phyloP scores from a whole-genome alignment of 257 asterid species.

The Leptodermis oblonga region DNA sequence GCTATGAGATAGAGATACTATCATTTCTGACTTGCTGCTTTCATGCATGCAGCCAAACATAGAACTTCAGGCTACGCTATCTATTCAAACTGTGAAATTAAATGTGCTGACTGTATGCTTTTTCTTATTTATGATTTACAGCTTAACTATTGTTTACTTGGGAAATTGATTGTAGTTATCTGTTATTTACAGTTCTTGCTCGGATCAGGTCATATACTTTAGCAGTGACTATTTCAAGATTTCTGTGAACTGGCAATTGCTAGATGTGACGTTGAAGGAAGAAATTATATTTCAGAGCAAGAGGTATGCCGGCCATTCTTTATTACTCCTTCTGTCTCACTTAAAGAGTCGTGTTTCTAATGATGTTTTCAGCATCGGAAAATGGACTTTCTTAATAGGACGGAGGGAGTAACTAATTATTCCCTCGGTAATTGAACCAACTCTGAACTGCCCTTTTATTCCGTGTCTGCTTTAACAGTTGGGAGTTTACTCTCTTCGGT shows the following conservation, averaged over 20 bases:
- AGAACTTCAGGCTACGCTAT: too few relatives aligned
- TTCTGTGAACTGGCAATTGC: slow-evolving; percentile 76
- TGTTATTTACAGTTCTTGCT: slow-evolving; percentile 71
- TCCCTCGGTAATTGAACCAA: too few relatives aligned
- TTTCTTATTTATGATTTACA: background rate
- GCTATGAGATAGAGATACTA: too few relatives aligned
- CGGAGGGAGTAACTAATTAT: too few relatives aligned
- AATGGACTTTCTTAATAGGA: too few relatives aligned
- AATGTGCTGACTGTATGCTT: background rate
- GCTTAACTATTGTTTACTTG: background rate
- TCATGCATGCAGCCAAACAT: too few relatives aligned
- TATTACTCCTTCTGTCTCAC: slow-evolving; percentile 1
- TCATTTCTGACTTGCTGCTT: too few relatives aligned
- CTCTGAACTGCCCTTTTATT: background rate
- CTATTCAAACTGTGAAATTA: background rate
- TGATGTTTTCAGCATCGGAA: too few relatives aligned
- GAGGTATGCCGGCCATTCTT: slow-evolving; percentile 43
- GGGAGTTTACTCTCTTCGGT: slow-evolving; percentile 46
- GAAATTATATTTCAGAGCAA: slow-evolving; percentile 46
- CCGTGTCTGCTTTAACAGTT: slow-evolving; percentile 42
- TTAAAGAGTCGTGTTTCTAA: background rate
- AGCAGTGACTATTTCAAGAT: slow-evolving; percentile 58
- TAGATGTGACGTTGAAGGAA: slow-evolving; percentile 43
- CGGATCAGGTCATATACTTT: slow-evolving; percentile 82
- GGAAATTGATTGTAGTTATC: background rate